These are phyloP conservation scores for Candida glaebosa DNA, from an alignment of 805 yeast genomes.

Conservation along the genomic window DNA sequence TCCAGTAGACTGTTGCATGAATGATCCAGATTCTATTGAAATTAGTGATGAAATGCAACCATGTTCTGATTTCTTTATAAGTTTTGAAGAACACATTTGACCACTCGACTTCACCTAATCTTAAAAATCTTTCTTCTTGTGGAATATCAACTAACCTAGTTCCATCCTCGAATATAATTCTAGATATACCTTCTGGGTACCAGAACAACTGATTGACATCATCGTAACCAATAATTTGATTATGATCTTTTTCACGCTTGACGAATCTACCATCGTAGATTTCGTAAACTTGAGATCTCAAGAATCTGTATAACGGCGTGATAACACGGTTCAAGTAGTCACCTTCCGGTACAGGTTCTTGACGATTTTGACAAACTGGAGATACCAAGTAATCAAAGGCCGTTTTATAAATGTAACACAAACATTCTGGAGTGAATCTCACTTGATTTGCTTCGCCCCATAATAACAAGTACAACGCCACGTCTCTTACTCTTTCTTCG, in stretches of 20 bases:
- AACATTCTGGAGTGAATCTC: slow-evolving; percentile 85
- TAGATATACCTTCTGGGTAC: slow-evolving; percentile 98
- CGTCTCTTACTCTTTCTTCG: slow-evolving; percentile 75
- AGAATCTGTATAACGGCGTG: slow-evolving; percentile 81
- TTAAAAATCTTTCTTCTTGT: slow-evolving; percentile 80
- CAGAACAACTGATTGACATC: slow-evolving; percentile 98
- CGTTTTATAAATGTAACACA: slow-evolving; percentile 93
- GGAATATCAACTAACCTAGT: slow-evolving; percentile 88
- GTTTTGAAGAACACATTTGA: slow-evolving; percentile 90
- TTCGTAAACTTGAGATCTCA: slow-evolving; percentile 80
- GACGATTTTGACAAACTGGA: slow-evolving; percentile 86
- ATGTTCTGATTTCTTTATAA: slow-evolving; percentile 91
- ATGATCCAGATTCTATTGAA: slow-evolving; percentile 98
- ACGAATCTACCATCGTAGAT: slow-evolving; percentile 77
- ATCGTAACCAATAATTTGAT: slow-evolving; percentile 84
- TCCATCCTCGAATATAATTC: slow-evolving; percentile 89
- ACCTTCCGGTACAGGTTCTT: slow-evolving; percentile 81
- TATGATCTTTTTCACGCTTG: slow-evolving; percentile 83
- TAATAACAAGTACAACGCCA: slow-evolving; percentile 67
- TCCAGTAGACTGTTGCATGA: slow-evolving; percentile 89
- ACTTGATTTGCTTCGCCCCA: slow-evolving; percentile 96
- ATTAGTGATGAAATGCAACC: slow-evolving; percentile 94
- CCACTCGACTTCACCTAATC: slow-evolving; percentile 94
- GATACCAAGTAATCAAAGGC: slow-evolving; percentile 87
- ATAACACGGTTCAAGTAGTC: slow-evolving; percentile 89